Evolutionary conservation across 805 yeast genomes (phyloP).

Genomic region (Pichia nanzhaoensis): DNA sequence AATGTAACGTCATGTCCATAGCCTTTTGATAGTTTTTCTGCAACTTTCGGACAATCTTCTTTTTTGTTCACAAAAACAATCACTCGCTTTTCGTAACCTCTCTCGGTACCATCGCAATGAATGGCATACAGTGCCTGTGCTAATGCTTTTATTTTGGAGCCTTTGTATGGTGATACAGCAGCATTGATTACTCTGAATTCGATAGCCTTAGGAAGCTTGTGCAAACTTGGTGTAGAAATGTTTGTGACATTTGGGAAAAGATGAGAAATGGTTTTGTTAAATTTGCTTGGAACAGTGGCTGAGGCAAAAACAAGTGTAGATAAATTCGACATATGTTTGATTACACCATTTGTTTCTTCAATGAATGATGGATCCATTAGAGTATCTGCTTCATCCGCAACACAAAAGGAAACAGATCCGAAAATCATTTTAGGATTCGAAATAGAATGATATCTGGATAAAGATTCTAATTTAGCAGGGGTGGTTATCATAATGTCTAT

Average conservation of each 20-base stretch:
- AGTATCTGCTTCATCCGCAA: slow-evolving; percentile 92
- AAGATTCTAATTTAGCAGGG: slow-evolving; percentile 58
- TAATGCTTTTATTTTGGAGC: slow-evolving; percentile 75
- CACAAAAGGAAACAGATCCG: slow-evolving; percentile 48
- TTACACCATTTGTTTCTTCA: slow-evolving; percentile 51
- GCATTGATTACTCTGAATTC: slow-evolving; percentile 74
- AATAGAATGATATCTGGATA: slow-evolving; percentile 28
- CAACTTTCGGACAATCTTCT: slow-evolving; percentile 53
- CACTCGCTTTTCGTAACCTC: slow-evolving; percentile 67
- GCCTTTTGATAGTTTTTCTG: slow-evolving; percentile 41
- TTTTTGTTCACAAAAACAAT: slow-evolving; percentile 80
- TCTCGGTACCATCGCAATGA: slow-evolving; percentile 75
- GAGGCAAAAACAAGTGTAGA: slow-evolving; percentile 70
- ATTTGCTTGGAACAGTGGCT: slow-evolving; percentile 82
- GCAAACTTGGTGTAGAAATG: slow-evolving; percentile 75
- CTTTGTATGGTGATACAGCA: slow-evolving; percentile 69
- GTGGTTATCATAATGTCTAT: slow-evolving; percentile 81
- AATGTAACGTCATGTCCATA: slow-evolving; percentile 57
- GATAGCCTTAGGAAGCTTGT: slow-evolving; percentile 72
- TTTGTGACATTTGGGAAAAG: slow-evolving; percentile 61
- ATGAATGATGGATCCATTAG: slow-evolving; percentile 77
- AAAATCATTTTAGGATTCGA: slow-evolving; percentile 33
- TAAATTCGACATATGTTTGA: slow-evolving; percentile 43
- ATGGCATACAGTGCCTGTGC: slow-evolving; percentile 88
- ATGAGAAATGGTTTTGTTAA: slow-evolving; percentile 52